phyloP scores from a whole-genome alignment of 2,329 filamentous ascomycete species.

The Zymoseptoria pseudotritici region DNA sequence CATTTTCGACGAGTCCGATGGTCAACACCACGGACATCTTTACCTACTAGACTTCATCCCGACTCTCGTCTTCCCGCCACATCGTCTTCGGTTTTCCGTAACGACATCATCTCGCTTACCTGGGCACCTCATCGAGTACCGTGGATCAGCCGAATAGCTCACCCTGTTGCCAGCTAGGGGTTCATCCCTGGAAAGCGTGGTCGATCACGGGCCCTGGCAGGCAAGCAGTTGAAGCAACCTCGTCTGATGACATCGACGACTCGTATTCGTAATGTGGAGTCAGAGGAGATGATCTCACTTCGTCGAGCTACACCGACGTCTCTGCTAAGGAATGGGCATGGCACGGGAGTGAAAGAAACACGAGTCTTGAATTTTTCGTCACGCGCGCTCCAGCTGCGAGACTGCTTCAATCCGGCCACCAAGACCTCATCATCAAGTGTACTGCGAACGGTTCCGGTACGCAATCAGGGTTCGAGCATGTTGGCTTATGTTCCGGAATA shows the following conservation, averaged over 20 bases:
- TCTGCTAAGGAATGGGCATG: no score
- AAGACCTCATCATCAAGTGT: no score
- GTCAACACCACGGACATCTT: neutral
- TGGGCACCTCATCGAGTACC: neutral
- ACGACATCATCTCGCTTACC: neutral
- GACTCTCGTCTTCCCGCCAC: neutral
- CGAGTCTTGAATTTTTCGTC: no score
- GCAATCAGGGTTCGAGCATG: neutral
- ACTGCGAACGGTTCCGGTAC: no score
- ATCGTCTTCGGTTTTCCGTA: neutral
- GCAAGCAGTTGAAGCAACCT: no score
- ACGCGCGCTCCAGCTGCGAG: no score
- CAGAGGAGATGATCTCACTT: no score
- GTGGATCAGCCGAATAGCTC: neutral
- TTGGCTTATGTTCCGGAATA: neutral
- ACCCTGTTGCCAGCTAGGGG: neutral
- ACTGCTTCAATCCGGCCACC: no score
- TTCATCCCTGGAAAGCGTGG: neutral
- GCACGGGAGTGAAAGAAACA: no score
- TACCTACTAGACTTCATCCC: neutral
- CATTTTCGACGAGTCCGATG: neutral
- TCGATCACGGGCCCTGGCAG: neutral
- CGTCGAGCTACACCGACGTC: no score
- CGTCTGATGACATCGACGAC: no score
- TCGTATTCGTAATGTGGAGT: no score